phyloP scores from a whole-genome alignment of 371 early-diverging fungal genomes.

The Apophysomyces trapeziformis region DNA sequence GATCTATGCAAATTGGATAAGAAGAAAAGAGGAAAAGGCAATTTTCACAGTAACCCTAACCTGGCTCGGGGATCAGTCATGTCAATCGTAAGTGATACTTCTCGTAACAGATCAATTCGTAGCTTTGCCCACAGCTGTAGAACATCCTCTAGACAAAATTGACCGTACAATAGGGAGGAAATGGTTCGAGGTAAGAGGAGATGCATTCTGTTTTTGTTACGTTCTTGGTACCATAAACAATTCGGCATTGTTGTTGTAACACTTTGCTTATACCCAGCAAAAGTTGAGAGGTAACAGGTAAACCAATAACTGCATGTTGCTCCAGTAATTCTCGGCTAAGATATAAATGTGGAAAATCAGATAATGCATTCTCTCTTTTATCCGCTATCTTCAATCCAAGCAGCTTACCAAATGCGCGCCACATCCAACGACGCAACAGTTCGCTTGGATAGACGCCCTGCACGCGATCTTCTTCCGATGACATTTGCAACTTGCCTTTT shows the following conservation, averaged over 20 bases:
- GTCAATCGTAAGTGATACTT: background rate
- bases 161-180: no score
- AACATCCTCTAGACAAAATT: slow-evolving; percentile 15
- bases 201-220: no score
- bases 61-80: slow-evolving; percentile 12
- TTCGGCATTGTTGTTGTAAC: slow-evolving; percentile 3
- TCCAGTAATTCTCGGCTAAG: background rate
- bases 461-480: background rate
- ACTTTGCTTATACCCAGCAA: slow-evolving; percentile 13
- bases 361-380: no score
- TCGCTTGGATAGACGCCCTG: slow-evolving; percentile 13
- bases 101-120: slow-evolving; percentile 6
- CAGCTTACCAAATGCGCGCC: slow-evolving; percentile 15
- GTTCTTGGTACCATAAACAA: slow-evolving; percentile 5
- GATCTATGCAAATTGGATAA: no score
- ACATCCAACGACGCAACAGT: slow-evolving; percentile 14
- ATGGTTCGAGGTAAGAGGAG: no score
- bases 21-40: no score
- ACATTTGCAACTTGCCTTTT: no score
- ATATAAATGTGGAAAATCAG: background rate
- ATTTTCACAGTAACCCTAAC: background rate
- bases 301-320: background rate
- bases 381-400: no score
- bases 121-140: slow-evolving; percentile 16
- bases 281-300: slow-evolving; percentile 12